Evolutionary conservation across 176 grass and related monocot genomes (phyloP), one percentile per base, ranked within the genome.

Genomic region (Triticum aestivum): DNA sequence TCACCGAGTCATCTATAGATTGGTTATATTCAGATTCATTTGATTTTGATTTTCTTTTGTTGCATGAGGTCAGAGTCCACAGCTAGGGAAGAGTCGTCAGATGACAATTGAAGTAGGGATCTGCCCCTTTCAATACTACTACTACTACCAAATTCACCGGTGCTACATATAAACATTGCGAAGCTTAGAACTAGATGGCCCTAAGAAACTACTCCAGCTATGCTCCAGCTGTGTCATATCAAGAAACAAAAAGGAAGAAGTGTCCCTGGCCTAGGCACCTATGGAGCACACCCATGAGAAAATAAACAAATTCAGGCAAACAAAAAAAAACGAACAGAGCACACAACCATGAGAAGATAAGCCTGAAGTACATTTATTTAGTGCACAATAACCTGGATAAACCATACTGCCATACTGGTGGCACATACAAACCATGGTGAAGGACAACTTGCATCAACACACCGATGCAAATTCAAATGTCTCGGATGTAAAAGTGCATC

Each of bases 361-460:
- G 61, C 75, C 75, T 11, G 3, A 86, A 33, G 2, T 61, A 64
- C 62, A 84, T 27, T 78, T 82, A 49, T 85, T 91, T 29, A 84
- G 35, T 61, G 7, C 3, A 51, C 49, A n/a, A 27, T 51, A 77
- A 45, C 11, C 9, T 26, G 65, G 30, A 70, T 35, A 83, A 44
- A 81, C 63, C 34, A 75, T 34, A 51, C 30, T 77, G 70, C 18
- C 69, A 88, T 27, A 61, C 52, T 7, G 20, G 77, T 72, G 54
- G 73, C 51, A 8, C 70, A 29, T 77, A 72, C 77, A 84, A 65
- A 85, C 77, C 81, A 85, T 69, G 62, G 9, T 39, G 27, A 67
- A 84, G 34, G 14, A 69, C 5, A 76, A 81, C 27, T 91, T 76
- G 70, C 89, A 88, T 88, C 86, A 85, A 85, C 39, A 88, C 73